Conservation (phyloP, 2,329 filamentous ascomycete genomes). For the Phyllosticta citribraziliensis region DNA sequence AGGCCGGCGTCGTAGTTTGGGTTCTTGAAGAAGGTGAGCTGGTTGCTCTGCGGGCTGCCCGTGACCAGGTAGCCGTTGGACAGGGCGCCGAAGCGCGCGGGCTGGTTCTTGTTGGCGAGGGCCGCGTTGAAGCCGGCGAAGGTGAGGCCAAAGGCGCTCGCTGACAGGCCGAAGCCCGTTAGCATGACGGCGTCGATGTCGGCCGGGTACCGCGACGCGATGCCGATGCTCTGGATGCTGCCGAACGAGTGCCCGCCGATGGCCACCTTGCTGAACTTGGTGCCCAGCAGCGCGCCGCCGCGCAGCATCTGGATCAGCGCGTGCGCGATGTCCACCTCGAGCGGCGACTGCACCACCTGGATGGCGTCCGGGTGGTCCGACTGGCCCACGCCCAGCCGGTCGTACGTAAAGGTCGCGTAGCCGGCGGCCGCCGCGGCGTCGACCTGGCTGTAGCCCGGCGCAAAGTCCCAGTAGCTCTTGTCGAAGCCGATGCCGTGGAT, state of each 20-base stretch:
- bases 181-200: constrained; percentile 29
- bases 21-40: not conserved
- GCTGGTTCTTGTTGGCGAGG: not conserved
- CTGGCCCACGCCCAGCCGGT: constrained; percentile 31
- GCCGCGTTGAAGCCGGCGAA: not conserved
- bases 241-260: constrained; percentile 33
- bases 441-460: constrained; percentile 30
- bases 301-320: constrained; percentile 23
- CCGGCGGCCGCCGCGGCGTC: constrained; percentile 29
- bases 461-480: constrained; percentile 30
- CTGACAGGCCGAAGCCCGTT: constrained; percentile 20
- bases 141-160: not conserved
- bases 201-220: constrained; percentile 23
- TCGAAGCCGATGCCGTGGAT: constrained; percentile 34
- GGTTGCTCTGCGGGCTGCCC: not conserved
- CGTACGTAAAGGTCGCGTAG: constrained; percentile 34
- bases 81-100: not conserved
- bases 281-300: constrained; percentile 18
- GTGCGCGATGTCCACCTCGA: constrained; percentile 30
- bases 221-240: constrained; percentile 23
- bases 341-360: constrained; percentile 27
- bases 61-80: constrained; percentile 1
- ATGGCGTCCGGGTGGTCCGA: constrained; percentile 31
- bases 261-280: constrained; percentile 26
- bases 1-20: constrained; percentile 1